Conservation (phyloP, 164 flowering plant species). For the Vitis vinifera region ASM3070453v1 NC_081806.1:1708501-1709000, state of each 20-base stretch:
- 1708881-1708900: not conserved
- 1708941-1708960: too few species aligned
- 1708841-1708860: constrained; percentile 10
- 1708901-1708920: too few species aligned
- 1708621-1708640: too few species aligned
- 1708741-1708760: constrained; percentile 40
- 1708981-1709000: too few species aligned
- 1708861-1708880: not conserved
- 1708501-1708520: constrained; percentile 62
- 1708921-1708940: too few species aligned
- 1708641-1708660: too few species aligned
- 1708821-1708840: not conserved
- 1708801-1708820: constrained; percentile 2
- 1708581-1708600: too few species aligned
- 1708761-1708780: constrained; percentile 42
- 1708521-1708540: constrained; percentile 22
- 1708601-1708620: too few species aligned
- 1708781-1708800: constrained; percentile 32
- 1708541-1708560: not conserved
- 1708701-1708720: not conserved
- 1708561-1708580: too few species aligned
- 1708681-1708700: too few species aligned
- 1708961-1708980: too few species aligned
- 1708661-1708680: too few species aligned
- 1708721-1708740: constrained; percentile 46